A percentile compares a stretch with the other conserved stretches of the same genome.
These are phyloP conservation scores for Mycena filopes DNA, from an alignment of 768 basidiomycete species.

Conservation along the genomic window DNA sequence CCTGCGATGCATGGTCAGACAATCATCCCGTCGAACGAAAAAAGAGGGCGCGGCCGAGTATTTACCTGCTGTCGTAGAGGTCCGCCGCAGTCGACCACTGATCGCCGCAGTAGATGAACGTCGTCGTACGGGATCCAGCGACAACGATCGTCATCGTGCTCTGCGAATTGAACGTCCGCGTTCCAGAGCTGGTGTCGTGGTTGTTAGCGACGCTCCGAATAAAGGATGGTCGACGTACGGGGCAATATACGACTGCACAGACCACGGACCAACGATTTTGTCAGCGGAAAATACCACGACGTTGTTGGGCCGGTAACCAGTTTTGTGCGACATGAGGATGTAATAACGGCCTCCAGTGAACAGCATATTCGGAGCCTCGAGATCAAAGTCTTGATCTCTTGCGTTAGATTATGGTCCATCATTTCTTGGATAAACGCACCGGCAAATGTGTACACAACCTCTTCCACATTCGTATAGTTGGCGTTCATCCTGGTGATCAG, in stretches of 20 bases:
- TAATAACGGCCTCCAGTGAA: conserved; percentile 40
- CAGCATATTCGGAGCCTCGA: conserved; percentile 38
- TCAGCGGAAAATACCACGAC: conserved; percentile 39
- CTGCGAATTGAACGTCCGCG: conserved; percentile 35
- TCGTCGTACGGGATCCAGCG: conserved; percentile 15
- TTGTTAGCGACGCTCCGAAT: neutral
- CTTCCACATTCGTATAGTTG: conserved; percentile 39
- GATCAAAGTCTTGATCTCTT: conserved; percentile 32
- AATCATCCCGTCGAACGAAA: too few species aligned
- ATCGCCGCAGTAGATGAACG: conserved; percentile 20
- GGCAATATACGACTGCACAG: conserved; percentile 38
- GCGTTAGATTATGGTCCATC: neutral
- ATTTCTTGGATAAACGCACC: conserved; percentile 21
- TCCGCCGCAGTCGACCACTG: conserved; percentile 19
- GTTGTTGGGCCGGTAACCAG: conserved; percentile 42
- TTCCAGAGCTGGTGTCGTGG: conserved; percentile 29
- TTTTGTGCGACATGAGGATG: conserved; percentile 43
- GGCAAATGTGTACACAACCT: conserved; percentile 39
- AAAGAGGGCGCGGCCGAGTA: too few species aligned
- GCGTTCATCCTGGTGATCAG: conserved; percentile 37
- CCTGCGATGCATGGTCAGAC: too few species aligned
- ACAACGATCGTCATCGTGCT: conserved; percentile 35
- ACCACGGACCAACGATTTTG: conserved; percentile 37
- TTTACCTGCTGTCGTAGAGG: conserved; percentile 32
- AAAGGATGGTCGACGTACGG: conserved; percentile 25